Conservation (phyloP, 2,329 filamentous ascomycete genomes). For the Ceratocystis colombiana region DNA sequence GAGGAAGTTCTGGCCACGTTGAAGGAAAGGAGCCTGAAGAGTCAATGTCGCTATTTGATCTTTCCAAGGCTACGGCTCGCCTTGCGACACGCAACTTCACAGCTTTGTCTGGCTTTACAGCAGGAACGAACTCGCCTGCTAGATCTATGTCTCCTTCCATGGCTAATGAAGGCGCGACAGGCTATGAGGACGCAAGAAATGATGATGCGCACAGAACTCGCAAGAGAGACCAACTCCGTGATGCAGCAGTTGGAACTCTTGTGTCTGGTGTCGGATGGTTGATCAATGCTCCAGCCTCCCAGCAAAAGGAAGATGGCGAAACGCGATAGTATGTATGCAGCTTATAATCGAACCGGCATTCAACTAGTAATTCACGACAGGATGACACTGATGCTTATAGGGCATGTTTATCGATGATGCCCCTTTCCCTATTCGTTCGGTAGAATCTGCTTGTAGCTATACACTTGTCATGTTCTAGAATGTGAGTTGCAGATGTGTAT, state of each 20-base stretch:
- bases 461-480: neutral
- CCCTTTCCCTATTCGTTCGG: too few species aligned
- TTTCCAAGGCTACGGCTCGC: constrained; percentile 51
- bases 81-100: constrained; percentile 50
- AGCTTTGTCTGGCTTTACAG: constrained; percentile 41
- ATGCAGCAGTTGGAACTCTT: constrained; percentile 56
- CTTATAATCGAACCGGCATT: neutral
- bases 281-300: constrained; percentile 33
- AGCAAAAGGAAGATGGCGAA: constrained; percentile 5
- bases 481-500: neutral
- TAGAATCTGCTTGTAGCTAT: too few species aligned
- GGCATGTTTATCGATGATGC: too few species aligned
- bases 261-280: constrained; percentile 60
- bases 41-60: constrained; percentile 55
- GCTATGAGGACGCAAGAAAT: neutral
- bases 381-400: too few species aligned
- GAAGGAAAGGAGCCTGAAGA: constrained; percentile 40
- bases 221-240: constrained; percentile 61
- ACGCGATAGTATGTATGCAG: neutral
- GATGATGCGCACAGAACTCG: constrained; percentile 35
- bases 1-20: neutral
- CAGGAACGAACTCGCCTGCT: constrained; percentile 9
- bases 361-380: neutral
- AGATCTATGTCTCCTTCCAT: constrained; percentile 32
- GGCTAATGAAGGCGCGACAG: constrained; percentile 27